Evolutionary conservation across 352 stramenopile species (phyloP).

Genomic region (Globisporangium lucens): DNA sequence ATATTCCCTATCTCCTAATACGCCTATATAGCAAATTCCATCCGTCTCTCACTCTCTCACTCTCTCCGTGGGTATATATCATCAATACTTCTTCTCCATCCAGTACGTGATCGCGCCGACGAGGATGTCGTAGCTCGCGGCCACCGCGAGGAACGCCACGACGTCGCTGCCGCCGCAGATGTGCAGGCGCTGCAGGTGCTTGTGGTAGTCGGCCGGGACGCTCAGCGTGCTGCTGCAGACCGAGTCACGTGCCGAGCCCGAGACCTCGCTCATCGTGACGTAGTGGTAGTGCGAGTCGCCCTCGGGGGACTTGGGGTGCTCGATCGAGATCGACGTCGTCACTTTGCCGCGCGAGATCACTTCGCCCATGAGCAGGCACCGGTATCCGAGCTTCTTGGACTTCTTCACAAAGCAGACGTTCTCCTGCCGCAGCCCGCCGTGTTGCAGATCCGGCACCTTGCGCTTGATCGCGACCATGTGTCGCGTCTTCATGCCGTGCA

Average conservation of each 20-base stretch:
- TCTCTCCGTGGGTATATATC: neutral
- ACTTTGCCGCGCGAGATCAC: constrained; percentile 79
- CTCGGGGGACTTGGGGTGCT: constrained; percentile 47
- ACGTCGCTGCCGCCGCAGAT: constrained; percentile 74
- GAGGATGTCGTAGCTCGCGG: constrained; percentile 78
- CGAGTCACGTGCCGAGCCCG: constrained; percentile 44
- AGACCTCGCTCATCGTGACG: constrained; percentile 78
- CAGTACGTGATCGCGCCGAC: constrained; percentile 65
- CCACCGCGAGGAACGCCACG: constrained; percentile 63
- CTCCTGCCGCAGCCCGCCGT: constrained; percentile 59
- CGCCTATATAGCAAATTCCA: neutral
- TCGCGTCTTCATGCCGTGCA: constrained; percentile 57
- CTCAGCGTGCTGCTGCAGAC: constrained; percentile 77
- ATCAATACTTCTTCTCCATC: constrained; percentile 72
- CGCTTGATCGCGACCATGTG: constrained; percentile 79
- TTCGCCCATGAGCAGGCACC: constrained; percentile 77
- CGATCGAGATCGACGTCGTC: constrained; percentile 69
- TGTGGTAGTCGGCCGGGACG: constrained; percentile 58
- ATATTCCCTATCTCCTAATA: neutral
- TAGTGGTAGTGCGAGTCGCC: constrained; percentile 65
- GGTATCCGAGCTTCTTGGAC: constrained; percentile 60
- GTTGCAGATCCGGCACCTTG: constrained; percentile 44
- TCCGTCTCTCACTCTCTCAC: neutral
- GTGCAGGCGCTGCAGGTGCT: constrained; percentile 72
- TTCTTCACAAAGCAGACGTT: constrained; percentile 83